Evolutionary conservation across 768 basidiomycete genomes (phyloP), one percentile per base, ranked within the genome.

Genomic region (Podaxis sp.): DNA sequence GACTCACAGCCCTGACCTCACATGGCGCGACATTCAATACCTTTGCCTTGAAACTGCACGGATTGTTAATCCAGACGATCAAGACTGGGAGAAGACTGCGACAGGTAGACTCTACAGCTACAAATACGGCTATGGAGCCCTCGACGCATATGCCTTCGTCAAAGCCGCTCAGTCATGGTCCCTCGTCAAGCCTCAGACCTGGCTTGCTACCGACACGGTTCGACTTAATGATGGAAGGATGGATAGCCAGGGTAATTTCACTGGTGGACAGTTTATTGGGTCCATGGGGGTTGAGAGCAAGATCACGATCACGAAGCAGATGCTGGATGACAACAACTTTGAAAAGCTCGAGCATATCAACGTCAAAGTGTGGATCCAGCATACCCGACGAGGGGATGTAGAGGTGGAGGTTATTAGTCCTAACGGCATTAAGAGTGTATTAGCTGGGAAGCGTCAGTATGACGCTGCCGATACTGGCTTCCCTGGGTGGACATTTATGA

Each of bases 401-500:
- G 94, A 98, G 74, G 93, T 98, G 53, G 90, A 94, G 71, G 71
- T 98, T 51, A 73, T 80, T 19, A 96, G 94, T 69, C 96, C 97
- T 0, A 85, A 85, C 50, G 94, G 94, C 11, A 80, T 98, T 65
- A 88, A 78, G 71, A 97, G 94, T 71, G 80, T 98, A 13, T 75
- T 99, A 43, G 96, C 90, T 22, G 85, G 86, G 19, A 81, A 79
- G 61, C 85, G 97, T 64, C 69, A 78, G 37, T 79, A 79, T 12
- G 97, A 99, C 71, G 72, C 72, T 40, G 87, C 83, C 17, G 72
- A 69, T 4, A 81, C 79, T 8, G 96, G 97, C 8, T 96, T 83
- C 72, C 85, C 85, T n/a, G 96, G 93, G 0, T 99, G 97, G 97
- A 89, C 83, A n/a, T 99, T 99, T 73, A 98, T 98, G 95, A 86